Conservation (phyloP, 1,284 basidiomycete genomes). For the Microbotryum saponariae region DNA sequence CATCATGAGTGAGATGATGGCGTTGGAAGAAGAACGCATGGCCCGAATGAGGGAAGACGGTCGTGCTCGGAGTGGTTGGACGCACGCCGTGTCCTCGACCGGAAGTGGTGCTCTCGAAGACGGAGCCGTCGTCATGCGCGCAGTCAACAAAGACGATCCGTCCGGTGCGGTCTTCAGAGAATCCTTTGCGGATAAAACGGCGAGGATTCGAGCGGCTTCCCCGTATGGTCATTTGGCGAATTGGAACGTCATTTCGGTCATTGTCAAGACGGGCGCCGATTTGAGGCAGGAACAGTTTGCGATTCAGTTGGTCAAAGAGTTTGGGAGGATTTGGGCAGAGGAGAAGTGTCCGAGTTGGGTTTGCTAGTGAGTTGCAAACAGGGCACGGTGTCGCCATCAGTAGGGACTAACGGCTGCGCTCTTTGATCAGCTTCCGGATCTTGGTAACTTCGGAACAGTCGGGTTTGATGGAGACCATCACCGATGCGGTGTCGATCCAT, state of each 20-base stretch:
- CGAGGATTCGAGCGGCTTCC: constrained; percentile 80
- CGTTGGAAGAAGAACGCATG: constrained; percentile 93
- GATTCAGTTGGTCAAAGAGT: constrained; percentile 87
- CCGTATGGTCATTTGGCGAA: constrained; percentile 91
- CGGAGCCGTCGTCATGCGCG: constrained; percentile 64
- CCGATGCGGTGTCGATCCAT: constrained; percentile 94
- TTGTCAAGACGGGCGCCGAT: constrained; percentile 97
- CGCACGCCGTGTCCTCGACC: neutral
- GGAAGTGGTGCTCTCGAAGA: constrained; percentile 30
- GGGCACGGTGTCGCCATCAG: no score
- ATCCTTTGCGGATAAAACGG: constrained; percentile 91
- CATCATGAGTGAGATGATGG: constrained; percentile 98
- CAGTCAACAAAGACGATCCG: constrained; percentile 94
- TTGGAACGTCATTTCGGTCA: constrained; percentile 73
- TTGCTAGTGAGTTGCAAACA: constrained; percentile 60
- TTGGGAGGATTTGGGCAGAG: constrained; percentile 89
- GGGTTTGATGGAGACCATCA: constrained; percentile 89
- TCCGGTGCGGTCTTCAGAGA: constrained; percentile 91
- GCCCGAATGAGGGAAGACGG: constrained; percentile 66
- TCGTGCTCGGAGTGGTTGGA: constrained; percentile 14
- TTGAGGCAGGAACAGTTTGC: constrained; percentile 96
- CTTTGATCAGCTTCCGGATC: constrained; percentile 57
- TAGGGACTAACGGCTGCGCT: no score
- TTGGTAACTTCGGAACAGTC: constrained; percentile 88
- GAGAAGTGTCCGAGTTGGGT: constrained; percentile 85